Base-by-base conservation (phyloP, 306 rosid genomes). In the Adenanthera pavonina region DNA sequence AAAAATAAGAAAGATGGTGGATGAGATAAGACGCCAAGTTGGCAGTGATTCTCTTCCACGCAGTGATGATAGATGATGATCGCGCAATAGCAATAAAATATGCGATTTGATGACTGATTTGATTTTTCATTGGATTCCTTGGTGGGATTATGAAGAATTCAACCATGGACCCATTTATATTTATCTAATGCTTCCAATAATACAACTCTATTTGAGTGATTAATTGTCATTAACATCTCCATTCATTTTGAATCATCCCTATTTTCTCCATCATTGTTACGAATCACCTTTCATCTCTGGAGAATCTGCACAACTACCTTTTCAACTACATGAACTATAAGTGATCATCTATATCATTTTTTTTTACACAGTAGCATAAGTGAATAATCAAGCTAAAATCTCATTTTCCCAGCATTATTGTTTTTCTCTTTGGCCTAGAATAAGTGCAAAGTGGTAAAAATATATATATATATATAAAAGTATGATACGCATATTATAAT, bases 21-120 rank as follows among this genome's bases (percentile, higher is more conserved):
- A 86, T 65, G 95, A 80, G 88, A 86, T 65, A 94, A 80, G 83
- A 88, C 93, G 83, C 88, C 94, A 87, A 85, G 94, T 53, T 89
- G 89, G 61, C 46, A 75, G 53, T 15, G 93, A 86, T 86, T 88
- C 89, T 59, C 83, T 74, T 8, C 8, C 19, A 25, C 30, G 30
- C 30, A 25, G 60, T 2, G 47, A 6, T 20, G 64, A 54, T 44
- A 71, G 20, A n/a, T 20, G 35, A 25, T 59, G 15, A 69, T 34
- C 76, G 75, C 79, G 78, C 67, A 68, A 61, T 44, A 73, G 33
- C 14, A 49, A 25, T 4, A 40, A 53, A 40, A 44, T 20, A 41
- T 8, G 74, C 43, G 56, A 25, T 69, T 69, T 44, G 2, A n/a
- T n/a, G 74, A 3, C 16, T 1, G 72, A 67, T 43, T 4, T 4